Evolutionary conservation across 345 rosid species (phyloP).

Genomic region (Clarkia xantiana): DNA sequence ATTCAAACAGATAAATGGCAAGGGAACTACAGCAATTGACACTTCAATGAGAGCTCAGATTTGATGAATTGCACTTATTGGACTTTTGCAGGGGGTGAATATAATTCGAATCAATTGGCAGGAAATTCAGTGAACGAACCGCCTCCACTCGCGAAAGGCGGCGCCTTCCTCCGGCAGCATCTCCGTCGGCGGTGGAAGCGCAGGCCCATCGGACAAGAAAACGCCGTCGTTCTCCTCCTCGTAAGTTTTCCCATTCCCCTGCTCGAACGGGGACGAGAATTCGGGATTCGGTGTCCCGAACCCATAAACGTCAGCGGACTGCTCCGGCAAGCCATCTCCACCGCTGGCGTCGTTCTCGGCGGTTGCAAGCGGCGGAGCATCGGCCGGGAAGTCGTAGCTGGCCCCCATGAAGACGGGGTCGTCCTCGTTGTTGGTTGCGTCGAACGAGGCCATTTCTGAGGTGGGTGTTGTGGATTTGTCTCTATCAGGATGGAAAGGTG

Average conservation of each 20-base stretch:
- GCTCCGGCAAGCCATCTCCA: conserved; percentile 12
- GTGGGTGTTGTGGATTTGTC: conserved; percentile 3
- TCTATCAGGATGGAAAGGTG: neutral
- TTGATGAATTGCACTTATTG: too few relatives aligned
- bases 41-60: too few relatives aligned
- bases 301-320: conserved; percentile 33
- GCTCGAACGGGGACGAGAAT: conserved; percentile 29
- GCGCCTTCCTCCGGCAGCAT: conserved; percentile 56
- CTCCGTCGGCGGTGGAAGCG: conserved; percentile 43
- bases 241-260: conserved; percentile 6
- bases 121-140: conserved; percentile 23
- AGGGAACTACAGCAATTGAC: too few relatives aligned
- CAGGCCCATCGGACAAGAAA: conserved; percentile 34
- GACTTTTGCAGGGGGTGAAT: too few relatives aligned
- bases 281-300: conserved; percentile 28
- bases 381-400: conserved; percentile 17
- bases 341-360: conserved; percentile 4
- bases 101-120: neutral
- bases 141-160: conserved; percentile 65
- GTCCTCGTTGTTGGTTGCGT: conserved; percentile 5
- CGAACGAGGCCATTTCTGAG: conserved; percentile 13
- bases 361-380: conserved; percentile 9
- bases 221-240: conserved; percentile 11
- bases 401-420: conserved; percentile 16
- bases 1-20: too few relatives aligned